Evolutionary conservation across 306 rosid genomes (phyloP).

Genomic region (Vigna angularis): DNA sequence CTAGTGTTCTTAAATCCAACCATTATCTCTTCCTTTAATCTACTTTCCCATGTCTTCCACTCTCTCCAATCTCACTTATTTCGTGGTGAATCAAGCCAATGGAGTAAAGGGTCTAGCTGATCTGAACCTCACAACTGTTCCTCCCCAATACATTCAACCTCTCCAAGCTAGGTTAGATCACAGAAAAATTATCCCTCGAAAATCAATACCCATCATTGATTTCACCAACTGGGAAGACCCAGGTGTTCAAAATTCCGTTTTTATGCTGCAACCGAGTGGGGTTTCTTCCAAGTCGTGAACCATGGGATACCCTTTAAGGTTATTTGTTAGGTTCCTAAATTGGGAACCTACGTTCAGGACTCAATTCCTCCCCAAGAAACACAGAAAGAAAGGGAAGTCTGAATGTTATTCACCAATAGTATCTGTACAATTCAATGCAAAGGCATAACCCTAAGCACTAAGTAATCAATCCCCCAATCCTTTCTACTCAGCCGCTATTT

Average conservation of each 20-base stretch:
- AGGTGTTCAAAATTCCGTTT: slow-evolving; percentile 46
- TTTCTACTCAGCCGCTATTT: too few species aligned
- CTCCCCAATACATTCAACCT: slow-evolving; percentile 50
- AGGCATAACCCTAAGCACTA: too few species aligned
- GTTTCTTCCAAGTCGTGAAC: slow-evolving; percentile 57
- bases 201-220: slow-evolving; percentile 55
- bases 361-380: too few species aligned
- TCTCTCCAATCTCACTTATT: slow-evolving; percentile 46
- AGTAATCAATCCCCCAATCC: too few species aligned
- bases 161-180: slow-evolving; percentile 41
- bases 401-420: too few species aligned
- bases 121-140: slow-evolving; percentile 43
- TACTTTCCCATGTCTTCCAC: slow-evolving; percentile 22
- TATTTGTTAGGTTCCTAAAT: too few species aligned
- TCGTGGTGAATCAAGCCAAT: slow-evolving; percentile 49
- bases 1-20: neutral
- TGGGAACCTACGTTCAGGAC: too few species aligned
- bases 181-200: slow-evolving; percentile 28
- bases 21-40: neutral
- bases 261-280: slow-evolving; percentile 52
- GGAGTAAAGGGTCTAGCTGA: slow-evolving; percentile 56
- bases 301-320: slow-evolving; percentile 52
- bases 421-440: too few species aligned
- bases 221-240: slow-evolving; percentile 55
- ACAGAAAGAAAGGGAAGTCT: too few species aligned